Evolutionary conservation across 805 yeast species (phyloP), one percentile per base, ranked within the genome.

Genomic region (Kuraishia floccosa): DNA sequence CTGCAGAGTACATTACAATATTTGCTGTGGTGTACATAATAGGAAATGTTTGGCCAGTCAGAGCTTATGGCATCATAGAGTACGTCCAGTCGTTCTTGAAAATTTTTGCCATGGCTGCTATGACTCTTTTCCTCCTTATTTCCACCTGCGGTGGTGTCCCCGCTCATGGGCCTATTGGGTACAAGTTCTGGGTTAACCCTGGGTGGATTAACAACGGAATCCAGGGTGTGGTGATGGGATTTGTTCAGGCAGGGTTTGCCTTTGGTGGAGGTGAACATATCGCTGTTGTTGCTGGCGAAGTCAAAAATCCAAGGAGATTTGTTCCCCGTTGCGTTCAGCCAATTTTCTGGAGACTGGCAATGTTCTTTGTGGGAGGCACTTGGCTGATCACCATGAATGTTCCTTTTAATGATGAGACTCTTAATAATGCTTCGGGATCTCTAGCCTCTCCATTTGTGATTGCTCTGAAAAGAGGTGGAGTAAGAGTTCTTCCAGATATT

Each of bases 401-500:
- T 31, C 77, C 80, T 10, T 70, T 52, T 43, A 58, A 54, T 32
- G 74, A 72, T 42, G 55, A 56, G 47, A 64, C 40, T 48, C 60
- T 14, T 43, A 57, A 24, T 49, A 60, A 44, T 51, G n/a, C n/a
- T n/a, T 53, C 56, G 46, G 76, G 76, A 17, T 43, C 69, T 28
- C 53, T 67, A 17, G 74, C 79, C 1, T 76, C 85, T 12, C 84
- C 85, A 19, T 76, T 69, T 41, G 82, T 76, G 32, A 64, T 76
- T 47, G 79, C 83, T 21, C 59, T 74, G 33, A 49, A 62, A 20
- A 55, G 56, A 35, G 68, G 63, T 7, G 68, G 65, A 32, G 64
- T 54, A 52, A 62, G 58, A 34, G 73, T 68, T 18, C 58, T 75
- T 28, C 82, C 83, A 17, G 68, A 72, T 34, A 62, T 77, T 37